Conservation (phyloP, 169 alveolate genomes). For the Babesia divergens region DNA sequence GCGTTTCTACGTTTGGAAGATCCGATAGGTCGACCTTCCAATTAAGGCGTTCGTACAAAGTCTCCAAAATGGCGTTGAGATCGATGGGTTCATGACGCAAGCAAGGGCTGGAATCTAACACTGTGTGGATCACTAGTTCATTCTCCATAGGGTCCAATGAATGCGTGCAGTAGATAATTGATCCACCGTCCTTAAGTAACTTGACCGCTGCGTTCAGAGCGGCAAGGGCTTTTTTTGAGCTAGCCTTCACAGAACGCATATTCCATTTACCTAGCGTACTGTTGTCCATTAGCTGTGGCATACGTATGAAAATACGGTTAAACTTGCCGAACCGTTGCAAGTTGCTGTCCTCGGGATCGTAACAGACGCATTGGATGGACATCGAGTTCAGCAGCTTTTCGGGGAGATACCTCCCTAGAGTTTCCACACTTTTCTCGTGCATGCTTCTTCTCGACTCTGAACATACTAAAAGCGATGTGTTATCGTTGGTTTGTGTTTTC, state of each 20-base stretch:
- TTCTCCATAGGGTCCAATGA: constrained; percentile 75
- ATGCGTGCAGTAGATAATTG: constrained; percentile 74
- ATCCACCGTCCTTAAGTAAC: constrained; percentile 68
- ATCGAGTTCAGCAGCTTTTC: constrained; percentile 47
- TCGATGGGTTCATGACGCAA: constrained; percentile 2
- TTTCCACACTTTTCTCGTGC: constrained; percentile 60
- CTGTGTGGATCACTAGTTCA: constrained; percentile 56
- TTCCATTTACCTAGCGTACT: constrained; percentile 63
- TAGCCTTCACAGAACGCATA: constrained; percentile 61
- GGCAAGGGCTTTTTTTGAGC: constrained; percentile 64
- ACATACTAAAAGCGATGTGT: constrained; percentile 56
- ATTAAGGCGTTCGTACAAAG: neutral
- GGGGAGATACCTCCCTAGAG: constrained; percentile 61
- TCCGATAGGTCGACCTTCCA: constrained; percentile 2
- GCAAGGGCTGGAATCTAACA: neutral
- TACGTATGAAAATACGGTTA: constrained; percentile 71
- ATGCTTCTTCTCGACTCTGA: constrained; percentile 64
- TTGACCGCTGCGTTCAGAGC: constrained; percentile 58
- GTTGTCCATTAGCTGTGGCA: constrained; percentile 66
- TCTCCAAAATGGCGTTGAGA: neutral
- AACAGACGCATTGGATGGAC: constrained; percentile 54
- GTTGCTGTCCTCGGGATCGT: constrained; percentile 60
- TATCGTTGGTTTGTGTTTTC: neutral
- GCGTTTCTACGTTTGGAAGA: constrained; percentile 56
- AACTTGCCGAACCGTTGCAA: constrained; percentile 63